Percentiles rank a stretch among this genome's conserved stretches.
These are phyloP conservation scores for Elymus sibiricus DNA, from an alignment of 176 grass and related monocot genomes.

Conservation along the genomic window DNA sequence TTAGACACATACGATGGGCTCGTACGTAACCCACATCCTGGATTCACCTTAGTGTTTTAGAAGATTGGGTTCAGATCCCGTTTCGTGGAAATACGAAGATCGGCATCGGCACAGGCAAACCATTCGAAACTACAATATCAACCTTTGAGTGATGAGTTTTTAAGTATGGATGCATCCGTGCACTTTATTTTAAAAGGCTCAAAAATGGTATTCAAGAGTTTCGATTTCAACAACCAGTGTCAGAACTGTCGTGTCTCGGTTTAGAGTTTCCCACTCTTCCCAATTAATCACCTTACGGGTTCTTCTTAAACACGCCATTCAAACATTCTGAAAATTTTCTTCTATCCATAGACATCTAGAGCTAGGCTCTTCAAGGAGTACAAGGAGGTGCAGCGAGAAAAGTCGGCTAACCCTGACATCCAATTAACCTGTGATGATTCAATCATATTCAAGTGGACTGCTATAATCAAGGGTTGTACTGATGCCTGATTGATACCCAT, in stretches of 20 bases:
- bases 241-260: not conserved
- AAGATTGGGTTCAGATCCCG: too few species aligned
- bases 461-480: conserved; percentile 57
- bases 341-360: conserved; percentile 64
- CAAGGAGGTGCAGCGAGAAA: conserved; percentile 91
- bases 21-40: too few species aligned
- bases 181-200: too few species aligned
- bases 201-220: too few species aligned
- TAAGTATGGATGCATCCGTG: too few species aligned
- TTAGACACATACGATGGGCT: too few species aligned
- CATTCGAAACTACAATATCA: too few species aligned
- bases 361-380: conserved; percentile 95
- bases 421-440: conserved; percentile 90
- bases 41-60: too few species aligned
- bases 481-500: not conserved
- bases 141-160: too few species aligned
- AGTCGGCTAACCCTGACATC: conserved; percentile 87
- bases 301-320: not conserved
- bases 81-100: too few species aligned
- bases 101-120: too few species aligned
- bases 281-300: not conserved
- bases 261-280: not conserved
- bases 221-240: not conserved
- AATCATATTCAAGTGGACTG: conserved; percentile 98
- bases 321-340: not conserved